Percentiles rank a stretch among this genome's conserved stretches.
These are phyloP conservation scores for Chlorella sp. DNA, from an alignment of 139 green algal species.

Conservation along the genomic window DNA sequence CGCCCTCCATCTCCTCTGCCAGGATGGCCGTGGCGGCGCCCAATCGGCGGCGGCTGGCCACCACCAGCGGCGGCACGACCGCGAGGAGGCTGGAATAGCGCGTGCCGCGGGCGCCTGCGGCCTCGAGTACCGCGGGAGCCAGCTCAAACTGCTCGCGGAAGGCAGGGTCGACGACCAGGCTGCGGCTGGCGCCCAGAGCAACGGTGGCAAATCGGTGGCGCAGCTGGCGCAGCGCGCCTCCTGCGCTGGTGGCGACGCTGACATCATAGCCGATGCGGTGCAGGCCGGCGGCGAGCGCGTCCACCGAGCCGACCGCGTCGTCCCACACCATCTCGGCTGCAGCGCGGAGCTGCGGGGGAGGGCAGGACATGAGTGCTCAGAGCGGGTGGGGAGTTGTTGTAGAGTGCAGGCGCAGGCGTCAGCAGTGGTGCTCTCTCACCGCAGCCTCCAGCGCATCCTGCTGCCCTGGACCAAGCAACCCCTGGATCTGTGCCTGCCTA, in stretches of 20 bases:
- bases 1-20: slow-evolving; percentile 21
- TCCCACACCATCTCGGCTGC: neutral
- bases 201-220: slow-evolving; percentile 15
- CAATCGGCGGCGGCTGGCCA: slow-evolving; percentile 4
- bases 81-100: slow-evolving; percentile 17
- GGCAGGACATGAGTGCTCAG: too few relatives aligned
- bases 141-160: slow-evolving; percentile 23
- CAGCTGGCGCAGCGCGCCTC: slow-evolving; percentile 12
- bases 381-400: too few relatives aligned
- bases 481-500: too few relatives aligned
- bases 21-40: slow-evolving; percentile 10
- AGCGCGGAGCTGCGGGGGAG: slow-evolving; percentile 6
- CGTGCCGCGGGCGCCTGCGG: neutral
- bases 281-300: neutral
- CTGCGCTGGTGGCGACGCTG: neutral
- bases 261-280: neutral
- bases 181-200: neutral
- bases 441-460: too few relatives aligned
- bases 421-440: too few relatives aligned
- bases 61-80: slow-evolving; percentile 12
- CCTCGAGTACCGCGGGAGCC: too few relatives aligned
- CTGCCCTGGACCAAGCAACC: too few relatives aligned
- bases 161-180: slow-evolving; percentile 21
- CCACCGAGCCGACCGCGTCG: neutral
- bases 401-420: too few relatives aligned